Conservation (phyloP, 208 protist species). For the Herpetomonas tarakana region DNA sequence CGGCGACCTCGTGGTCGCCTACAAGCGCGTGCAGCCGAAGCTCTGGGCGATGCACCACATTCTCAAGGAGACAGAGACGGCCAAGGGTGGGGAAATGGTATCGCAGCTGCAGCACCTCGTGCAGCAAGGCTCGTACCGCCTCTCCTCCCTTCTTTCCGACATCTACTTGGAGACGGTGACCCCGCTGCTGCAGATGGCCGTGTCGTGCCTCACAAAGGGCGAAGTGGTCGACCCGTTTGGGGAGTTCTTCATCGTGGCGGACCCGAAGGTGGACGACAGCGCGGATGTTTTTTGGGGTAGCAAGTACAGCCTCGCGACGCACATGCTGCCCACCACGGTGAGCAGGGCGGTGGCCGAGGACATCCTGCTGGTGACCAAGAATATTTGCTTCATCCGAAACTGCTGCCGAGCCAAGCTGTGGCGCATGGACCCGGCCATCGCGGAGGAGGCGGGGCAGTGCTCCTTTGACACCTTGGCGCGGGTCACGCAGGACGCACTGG, state of each 20-base stretch:
- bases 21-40: constrained; percentile 58
- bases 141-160: constrained; percentile 39
- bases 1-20: constrained; percentile 49
- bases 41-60: constrained; percentile 46
- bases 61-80: constrained; percentile 43
- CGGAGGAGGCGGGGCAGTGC: constrained; percentile 30
- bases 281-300: constrained; percentile 50
- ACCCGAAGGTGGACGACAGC: constrained; percentile 34
- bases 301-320: constrained; percentile 39
- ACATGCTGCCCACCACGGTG: constrained; percentile 65
- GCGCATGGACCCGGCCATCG: constrained; percentile 49
- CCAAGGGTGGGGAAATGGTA: constrained; percentile 56
- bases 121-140: constrained; percentile 50
- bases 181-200: constrained; percentile 54
- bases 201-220: constrained; percentile 48
- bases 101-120: constrained; percentile 43
- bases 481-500: constrained; percentile 32
- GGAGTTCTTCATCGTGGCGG: constrained; percentile 55
- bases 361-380: constrained; percentile 55
- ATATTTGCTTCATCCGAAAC: constrained; percentile 56
- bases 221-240: constrained; percentile 55
- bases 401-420: constrained; percentile 61
- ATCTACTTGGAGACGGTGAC: constrained; percentile 61
- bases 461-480: constrained; percentile 39
- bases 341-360: constrained; percentile 33